Conservation (phyloP, 495 filamentous ascomycete species). For the Tuber microsphaerosporum region DNA sequence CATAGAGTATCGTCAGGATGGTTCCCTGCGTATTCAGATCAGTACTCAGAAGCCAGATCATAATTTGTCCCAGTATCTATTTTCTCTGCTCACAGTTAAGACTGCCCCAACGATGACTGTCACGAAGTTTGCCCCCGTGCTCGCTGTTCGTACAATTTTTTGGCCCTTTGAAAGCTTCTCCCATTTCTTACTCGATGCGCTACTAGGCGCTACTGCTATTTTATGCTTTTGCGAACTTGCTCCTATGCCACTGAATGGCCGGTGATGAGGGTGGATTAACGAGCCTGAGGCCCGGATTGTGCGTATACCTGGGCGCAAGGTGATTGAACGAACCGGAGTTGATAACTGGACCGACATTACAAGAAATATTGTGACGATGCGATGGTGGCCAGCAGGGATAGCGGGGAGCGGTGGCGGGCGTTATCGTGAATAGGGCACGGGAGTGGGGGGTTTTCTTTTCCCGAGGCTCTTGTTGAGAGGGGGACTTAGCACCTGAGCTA, state of each 20-base stretch:
- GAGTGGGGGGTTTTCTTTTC: background rate
- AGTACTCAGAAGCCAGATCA: constrained; percentile 17
- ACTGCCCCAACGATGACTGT: constrained; percentile 67
- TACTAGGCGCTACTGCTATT: constrained; percentile 49
- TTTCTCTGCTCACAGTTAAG: constrained; percentile 55
- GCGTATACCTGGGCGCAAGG: background rate
- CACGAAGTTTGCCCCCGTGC: constrained; percentile 81
- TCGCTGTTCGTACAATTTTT: constrained; percentile 77
- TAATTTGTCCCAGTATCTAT: constrained; percentile 20
- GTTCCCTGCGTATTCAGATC: constrained; percentile 52
- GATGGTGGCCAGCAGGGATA: background rate
- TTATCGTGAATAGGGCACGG: background rate
- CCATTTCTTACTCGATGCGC: constrained; percentile 77
- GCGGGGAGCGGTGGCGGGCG: background rate
- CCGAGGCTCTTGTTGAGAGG: background rate
- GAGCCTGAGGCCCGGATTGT: background rate
- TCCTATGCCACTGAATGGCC: background rate
- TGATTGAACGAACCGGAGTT: background rate
- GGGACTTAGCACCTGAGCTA: background rate
- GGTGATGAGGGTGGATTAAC: background rate
- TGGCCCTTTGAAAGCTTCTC: constrained; percentile 62
- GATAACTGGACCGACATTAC: constrained; percentile 1
- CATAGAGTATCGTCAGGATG: constrained; percentile 69
- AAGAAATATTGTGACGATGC: background rate
- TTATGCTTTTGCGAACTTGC: background rate